Evolutionary conservation across 495 filamentous ascomycete genomes (phyloP).

Genomic region (Evernia prunastri): DNA sequence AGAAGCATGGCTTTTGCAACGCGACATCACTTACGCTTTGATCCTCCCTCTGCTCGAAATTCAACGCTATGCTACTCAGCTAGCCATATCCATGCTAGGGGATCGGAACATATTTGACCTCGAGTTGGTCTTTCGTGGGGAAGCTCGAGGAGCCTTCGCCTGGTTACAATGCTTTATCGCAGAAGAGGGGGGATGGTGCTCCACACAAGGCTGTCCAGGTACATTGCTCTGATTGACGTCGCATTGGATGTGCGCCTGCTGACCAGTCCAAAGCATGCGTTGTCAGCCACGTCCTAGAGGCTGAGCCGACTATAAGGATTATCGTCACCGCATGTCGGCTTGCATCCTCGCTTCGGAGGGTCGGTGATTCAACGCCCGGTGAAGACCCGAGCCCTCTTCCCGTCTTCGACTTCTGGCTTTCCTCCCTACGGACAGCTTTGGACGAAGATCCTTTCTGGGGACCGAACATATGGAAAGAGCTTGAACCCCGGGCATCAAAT

Average conservation of each 20-base stretch:
- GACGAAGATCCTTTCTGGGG: conserved; percentile 53
- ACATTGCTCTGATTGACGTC: neutral
- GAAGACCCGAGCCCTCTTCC: conserved; percentile 29
- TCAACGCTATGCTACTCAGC: conserved; percentile 45
- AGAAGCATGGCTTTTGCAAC: conserved; percentile 49
- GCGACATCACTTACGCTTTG: conserved; percentile 55
- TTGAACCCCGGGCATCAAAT: conserved; percentile 45
- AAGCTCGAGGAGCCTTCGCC: conserved; percentile 52
- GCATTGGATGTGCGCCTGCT: neutral
- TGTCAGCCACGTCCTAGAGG: conserved; percentile 47
- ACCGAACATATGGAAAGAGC: conserved; percentile 48
- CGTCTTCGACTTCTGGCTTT: conserved; percentile 49
- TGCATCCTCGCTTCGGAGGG: conserved; percentile 63
- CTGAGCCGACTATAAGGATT: conserved; percentile 54
- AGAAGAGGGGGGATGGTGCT: conserved; percentile 54
- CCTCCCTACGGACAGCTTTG: conserved; percentile 47
- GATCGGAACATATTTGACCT: conserved; percentile 44
- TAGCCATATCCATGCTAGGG: conserved; percentile 43
- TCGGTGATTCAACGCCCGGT: conserved; percentile 19
- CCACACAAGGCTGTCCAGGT: conserved; percentile 49
- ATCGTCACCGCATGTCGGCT: conserved; percentile 56
- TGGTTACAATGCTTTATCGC: conserved; percentile 55
- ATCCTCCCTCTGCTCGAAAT: conserved; percentile 53
- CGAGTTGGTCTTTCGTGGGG: conserved; percentile 53
- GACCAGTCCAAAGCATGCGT: conserved; percentile 39